Evolutionary conservation across 306 rosid species (phyloP).

Genomic region (Glycine latifolia): DNA sequence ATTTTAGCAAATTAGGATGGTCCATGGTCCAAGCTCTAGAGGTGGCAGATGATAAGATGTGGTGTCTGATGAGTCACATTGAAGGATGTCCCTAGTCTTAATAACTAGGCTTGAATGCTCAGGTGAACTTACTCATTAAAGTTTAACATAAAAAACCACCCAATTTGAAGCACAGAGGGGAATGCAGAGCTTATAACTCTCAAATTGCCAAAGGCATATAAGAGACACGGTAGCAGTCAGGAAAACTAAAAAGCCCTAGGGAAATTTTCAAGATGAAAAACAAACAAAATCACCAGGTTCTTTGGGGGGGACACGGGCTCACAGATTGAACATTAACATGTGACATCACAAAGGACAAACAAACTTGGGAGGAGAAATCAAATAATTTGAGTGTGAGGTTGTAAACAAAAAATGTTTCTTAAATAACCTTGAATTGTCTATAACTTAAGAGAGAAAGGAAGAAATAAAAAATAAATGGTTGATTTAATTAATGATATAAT

Average conservation of each 20-base stretch:
- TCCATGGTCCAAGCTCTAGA: constrained; percentile 38
- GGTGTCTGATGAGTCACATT: constrained; percentile 46
- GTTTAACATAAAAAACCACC: constrained; percentile 50
- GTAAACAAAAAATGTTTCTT: too few relatives aligned
- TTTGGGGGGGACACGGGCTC: constrained; percentile 47
- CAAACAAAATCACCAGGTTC: constrained; percentile 44
- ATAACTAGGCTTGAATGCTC: constrained; percentile 7
- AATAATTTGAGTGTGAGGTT: constrained; percentile 31
- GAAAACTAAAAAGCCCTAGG: neutral
- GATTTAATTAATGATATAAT: too few relatives aligned
- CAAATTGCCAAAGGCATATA: constrained; percentile 28
- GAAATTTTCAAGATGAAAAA: constrained; percentile 32
- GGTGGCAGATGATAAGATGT: constrained; percentile 18
- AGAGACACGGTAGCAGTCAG: neutral
- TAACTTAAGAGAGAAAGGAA: too few relatives aligned
- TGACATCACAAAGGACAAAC: constrained; percentile 65
- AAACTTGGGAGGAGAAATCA: constrained; percentile 56
- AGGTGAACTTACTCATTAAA: constrained; percentile 41
- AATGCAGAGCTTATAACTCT: constrained; percentile 40
- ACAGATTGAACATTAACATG: constrained; percentile 63
- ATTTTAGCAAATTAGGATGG: constrained; percentile 15
- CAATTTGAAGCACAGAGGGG: constrained; percentile 18
- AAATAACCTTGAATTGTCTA: too few relatives aligned
- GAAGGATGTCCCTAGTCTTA: constrained; percentile 34
- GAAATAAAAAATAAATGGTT: too few relatives aligned